These are phyloP conservation scores for Leucosporidium scottii DNA, from an alignment of 768 basidiomycete genomes.

Conservation along the genomic window DNA sequence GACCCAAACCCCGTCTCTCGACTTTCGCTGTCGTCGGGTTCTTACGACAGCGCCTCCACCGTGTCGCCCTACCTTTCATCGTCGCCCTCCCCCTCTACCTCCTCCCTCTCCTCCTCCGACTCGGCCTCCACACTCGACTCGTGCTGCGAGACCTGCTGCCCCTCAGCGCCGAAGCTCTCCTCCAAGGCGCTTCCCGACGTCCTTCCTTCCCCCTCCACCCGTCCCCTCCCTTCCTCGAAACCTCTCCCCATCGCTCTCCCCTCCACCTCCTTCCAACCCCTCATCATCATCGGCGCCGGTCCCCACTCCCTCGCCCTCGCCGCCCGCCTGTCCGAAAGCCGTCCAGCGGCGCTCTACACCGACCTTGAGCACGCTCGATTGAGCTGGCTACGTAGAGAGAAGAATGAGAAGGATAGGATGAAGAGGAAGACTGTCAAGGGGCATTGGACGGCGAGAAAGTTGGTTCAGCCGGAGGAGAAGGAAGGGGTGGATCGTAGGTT, in stretches of 20 bases:
- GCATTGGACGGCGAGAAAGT: constrained; percentile 9
- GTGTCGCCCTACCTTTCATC: too few species aligned
- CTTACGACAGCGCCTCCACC: too few species aligned
- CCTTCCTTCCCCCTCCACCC: not conserved
- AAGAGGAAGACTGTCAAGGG: constrained; percentile 24
- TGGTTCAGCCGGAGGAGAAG: constrained; percentile 8
- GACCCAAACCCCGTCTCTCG: too few species aligned
- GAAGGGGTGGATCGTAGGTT: not conserved
- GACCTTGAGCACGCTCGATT: constrained; percentile 38
- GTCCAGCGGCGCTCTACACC: constrained; percentile 35
- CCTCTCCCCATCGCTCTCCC: not conserved
- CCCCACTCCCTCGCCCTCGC: constrained; percentile 37
- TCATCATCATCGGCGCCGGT: constrained; percentile 36
- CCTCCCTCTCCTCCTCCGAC: too few species aligned
- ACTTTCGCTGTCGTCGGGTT: too few species aligned
- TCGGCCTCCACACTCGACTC: too few species aligned
- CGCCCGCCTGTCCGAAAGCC: constrained; percentile 30
- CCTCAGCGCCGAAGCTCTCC: too few species aligned
- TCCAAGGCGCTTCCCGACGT: too few species aligned
- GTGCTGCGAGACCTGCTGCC: too few species aligned
- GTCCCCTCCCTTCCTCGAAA: not conserved
- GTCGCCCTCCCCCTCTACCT: too few species aligned
- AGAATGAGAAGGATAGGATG: not conserved
- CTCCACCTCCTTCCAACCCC: constrained; percentile 19
- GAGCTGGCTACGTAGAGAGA: constrained; percentile 32